These are phyloP conservation scores for Apostasia ramifera DNA, from an alignment of 106 monocot species.

Conservation along the genomic window DNA sequence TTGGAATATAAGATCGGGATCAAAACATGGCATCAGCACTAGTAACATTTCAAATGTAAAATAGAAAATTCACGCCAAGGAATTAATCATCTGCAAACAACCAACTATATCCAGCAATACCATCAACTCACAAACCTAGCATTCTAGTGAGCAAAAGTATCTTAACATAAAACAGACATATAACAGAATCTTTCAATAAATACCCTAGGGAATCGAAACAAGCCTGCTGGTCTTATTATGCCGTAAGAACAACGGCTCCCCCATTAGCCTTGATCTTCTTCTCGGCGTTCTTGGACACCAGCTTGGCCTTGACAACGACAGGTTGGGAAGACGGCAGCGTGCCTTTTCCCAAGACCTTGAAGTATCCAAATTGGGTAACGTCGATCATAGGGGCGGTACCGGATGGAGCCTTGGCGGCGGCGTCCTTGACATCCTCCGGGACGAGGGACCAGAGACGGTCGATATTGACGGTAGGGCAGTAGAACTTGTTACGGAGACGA, in stretches of 20 bases:
- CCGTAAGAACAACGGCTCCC: constrained; percentile 35
- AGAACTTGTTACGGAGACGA: constrained; percentile 37
- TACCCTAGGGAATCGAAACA: too few relatives aligned
- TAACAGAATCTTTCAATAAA: too few relatives aligned
- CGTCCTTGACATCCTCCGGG: constrained; percentile 31
- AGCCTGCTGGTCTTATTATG: constrained; percentile 6
- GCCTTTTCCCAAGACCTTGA: constrained; percentile 41
- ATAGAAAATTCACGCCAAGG: too few relatives aligned
- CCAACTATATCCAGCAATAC: too few relatives aligned
- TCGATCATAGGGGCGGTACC: constrained; percentile 28
- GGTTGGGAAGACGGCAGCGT: constrained; percentile 17
- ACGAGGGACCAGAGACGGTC: constrained; percentile 46
- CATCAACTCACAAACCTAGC: too few relatives aligned
- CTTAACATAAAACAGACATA: too few relatives aligned
- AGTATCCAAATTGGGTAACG: constrained; percentile 39
- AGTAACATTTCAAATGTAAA: too few relatives aligned
- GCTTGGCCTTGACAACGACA: constrained; percentile 38
- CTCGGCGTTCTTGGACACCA: constrained; percentile 37
- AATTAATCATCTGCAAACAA: too few relatives aligned
- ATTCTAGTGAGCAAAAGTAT: too few relatives aligned
- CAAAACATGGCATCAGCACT: too few relatives aligned
- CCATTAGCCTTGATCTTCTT: constrained; percentile 43
- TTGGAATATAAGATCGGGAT: too few relatives aligned
- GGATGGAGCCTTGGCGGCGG: constrained; percentile 1
- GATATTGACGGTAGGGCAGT: constrained; percentile 37